Base-by-base conservation (phyloP, 495 filamentous ascomycete species). In the Peziza echinospora region DNA sequence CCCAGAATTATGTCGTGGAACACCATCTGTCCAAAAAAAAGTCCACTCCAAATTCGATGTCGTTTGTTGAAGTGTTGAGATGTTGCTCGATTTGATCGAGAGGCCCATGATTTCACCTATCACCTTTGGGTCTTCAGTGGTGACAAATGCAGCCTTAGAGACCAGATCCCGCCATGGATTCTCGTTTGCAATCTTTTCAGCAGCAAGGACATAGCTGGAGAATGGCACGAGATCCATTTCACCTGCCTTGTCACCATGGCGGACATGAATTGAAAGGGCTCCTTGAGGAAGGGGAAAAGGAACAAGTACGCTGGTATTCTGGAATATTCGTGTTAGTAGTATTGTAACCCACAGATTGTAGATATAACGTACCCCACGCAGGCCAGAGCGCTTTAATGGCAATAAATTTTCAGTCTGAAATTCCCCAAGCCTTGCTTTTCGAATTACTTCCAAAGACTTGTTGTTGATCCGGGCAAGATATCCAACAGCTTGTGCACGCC, bases 261-360 rank as follows among this genome's bases (percentile, higher is more conserved):
- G 49, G 16, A 55, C 45, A 44, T 55, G 53, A 47, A 55, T 55
- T 42, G 30, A 47, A 16, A 51, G 48, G 1, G 48, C 28, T 23
- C 52, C 52, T 5, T 30, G 30, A 0, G 52, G 53, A 9, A 55
- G 11, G 1, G 30, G 44, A 21, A 45, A 55, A 4, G 30, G 30
- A 11, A 37, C 19, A 2, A 17, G 30, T 37, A 37, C 13, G 30
- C 19, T 17, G 6, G 30, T 37, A n/a, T n/a, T n/a, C 19, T 37
- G 30, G 13, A 17, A 13, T 17, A 13, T 11, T 13, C 3, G 30
- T 11, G 2, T 37, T 17, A 34, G 19, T 17, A 37, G 19, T 1
- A 2, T 34, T 9, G 3, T 37, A 17, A 2, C 19, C 3, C 19
- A 37, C 16, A 17, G 30, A 37, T 11, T 11, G 19, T 37, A n/a